Evolutionary conservation across 176 grass and related monocot species (phyloP), one percentile per base, ranked within the genome.

Genomic region (Chloris gayana): DNA sequence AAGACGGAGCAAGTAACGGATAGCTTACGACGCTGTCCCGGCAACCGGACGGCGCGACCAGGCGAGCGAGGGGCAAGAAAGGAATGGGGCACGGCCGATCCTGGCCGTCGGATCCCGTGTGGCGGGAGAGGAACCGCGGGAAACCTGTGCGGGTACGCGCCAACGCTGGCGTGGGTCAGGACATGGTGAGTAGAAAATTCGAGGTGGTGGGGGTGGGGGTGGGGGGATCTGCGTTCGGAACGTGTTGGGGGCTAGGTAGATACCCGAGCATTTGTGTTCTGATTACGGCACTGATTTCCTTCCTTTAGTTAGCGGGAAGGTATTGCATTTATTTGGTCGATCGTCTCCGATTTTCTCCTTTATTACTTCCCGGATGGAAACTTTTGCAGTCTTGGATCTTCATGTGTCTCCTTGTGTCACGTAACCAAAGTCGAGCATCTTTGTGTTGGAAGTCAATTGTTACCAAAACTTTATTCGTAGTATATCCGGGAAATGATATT

Each of bases 51-150:
- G 66, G 54, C 32, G 38, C 47, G 29, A 12, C 42, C 44, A 11
- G 24, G 14, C 42, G 54, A 38, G 74, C 32, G 42, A 38, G 74
- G 18, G 24, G 18, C 86, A 77, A 80, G 87, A 57, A 85, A 89
- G 72, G 87, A 81, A 89, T 85, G 46, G 79, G 82, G 7, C 7
- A 10, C 7, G 37, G 21, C 61, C 6, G 44, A 3, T 32, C 31
- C 14, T 1, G 2, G n/a, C 75, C 75, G 70, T 88, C 63, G 41
- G 76, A 84, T 80, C 3, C 11, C 10, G 44, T 5, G 44, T 29
- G 44, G 42, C 69, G 44, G 61, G 74, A 54, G 73, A 49, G 39
- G 78, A 76, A 77, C 67, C 81, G 75, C 51, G 61, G 75, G 81
- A 69, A 61, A 84, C 22, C 60, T n/a, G 60, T 26, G 29, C 29